A percentile compares a stretch with the other conserved stretches of the same genome.
These are phyloP conservation scores for Galerina marginata DNA, from an alignment of 768 basidiomycete genomes.

Conservation along the genomic window DNA sequence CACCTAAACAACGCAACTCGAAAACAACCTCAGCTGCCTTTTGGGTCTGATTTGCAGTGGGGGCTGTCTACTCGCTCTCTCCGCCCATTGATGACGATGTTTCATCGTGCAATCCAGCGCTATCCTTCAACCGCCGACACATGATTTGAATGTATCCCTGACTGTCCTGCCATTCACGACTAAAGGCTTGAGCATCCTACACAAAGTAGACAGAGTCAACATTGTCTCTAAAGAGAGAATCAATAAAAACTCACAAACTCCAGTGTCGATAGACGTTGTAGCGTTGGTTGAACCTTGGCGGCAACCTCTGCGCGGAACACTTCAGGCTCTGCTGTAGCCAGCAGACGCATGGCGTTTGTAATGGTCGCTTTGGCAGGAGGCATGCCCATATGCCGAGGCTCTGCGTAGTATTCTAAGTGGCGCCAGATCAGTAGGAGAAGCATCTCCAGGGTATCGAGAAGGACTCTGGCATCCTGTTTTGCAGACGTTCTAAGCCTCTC, in stretches of 20 bases:
- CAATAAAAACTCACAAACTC: slow-evolving; percentile 36
- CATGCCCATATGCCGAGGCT: slow-evolving; percentile 35
- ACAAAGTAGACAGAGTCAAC: slow-evolving; percentile 10
- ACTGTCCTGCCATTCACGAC: slow-evolving; percentile 63
- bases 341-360: slow-evolving; percentile 56
- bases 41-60: neutral
- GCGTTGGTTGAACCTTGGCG: slow-evolving; percentile 55
- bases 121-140: slow-evolving; percentile 71
- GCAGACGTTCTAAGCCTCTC: slow-evolving; percentile 45
- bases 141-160: slow-evolving; percentile 80
- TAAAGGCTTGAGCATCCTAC: slow-evolving; percentile 50
- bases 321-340: slow-evolving; percentile 61
- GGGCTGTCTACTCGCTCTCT: slow-evolving; percentile 5
- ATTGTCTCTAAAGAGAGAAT: slow-evolving; percentile 11
- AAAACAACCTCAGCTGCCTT: neutral
- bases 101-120: slow-evolving; percentile 58
- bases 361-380: slow-evolving; percentile 46
- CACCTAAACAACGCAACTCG: neutral
- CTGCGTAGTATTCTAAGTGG: slow-evolving; percentile 72
- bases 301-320: slow-evolving; percentile 63
- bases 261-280: slow-evolving; percentile 59
- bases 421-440: slow-evolving; percentile 81
- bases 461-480: slow-evolving; percentile 53
- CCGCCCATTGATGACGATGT: slow-evolving; percentile 1
- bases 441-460: slow-evolving; percentile 78